Evolutionary conservation across 306 rosid species (phyloP).

Genomic region (Acacia melanoxylon): DNA sequence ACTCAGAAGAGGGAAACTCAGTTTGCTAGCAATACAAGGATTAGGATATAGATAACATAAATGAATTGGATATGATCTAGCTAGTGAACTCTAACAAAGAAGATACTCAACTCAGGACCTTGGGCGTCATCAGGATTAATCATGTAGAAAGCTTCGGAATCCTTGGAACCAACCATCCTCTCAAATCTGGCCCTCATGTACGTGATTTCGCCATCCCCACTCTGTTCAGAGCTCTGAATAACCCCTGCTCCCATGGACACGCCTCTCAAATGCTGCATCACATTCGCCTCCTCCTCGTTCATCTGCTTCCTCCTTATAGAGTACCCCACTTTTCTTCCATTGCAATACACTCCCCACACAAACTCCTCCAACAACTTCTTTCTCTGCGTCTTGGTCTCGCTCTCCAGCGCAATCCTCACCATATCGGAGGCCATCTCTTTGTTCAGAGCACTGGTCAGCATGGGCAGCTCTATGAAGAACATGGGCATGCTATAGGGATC

Average conservation of each 20-base stretch:
- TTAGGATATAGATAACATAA: neutral
- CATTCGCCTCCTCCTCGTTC: constrained; percentile 85
- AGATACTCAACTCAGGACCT: constrained; percentile 85
- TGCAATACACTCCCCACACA: constrained; percentile 92
- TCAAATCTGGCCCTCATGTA: constrained; percentile 88
- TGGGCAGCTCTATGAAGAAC: constrained; percentile 81
- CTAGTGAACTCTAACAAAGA: constrained; percentile 76
- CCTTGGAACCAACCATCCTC: constrained; percentile 85
- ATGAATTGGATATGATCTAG: constrained; percentile 16
- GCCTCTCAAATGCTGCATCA: constrained; percentile 89
- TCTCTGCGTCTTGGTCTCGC: constrained; percentile 73
- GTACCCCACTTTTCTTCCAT: constrained; percentile 86
- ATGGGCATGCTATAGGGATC: constrained; percentile 88
- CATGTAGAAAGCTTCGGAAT: constrained; percentile 86
- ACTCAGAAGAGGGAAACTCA: neutral
- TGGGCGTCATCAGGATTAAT: constrained; percentile 84
- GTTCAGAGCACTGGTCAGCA: constrained; percentile 66
- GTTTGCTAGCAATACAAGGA: neutral
- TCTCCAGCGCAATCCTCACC: constrained; percentile 88
- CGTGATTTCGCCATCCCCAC: constrained; percentile 74
- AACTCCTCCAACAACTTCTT: constrained; percentile 85
- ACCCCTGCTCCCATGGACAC: constrained; percentile 99
- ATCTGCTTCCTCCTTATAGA: constrained; percentile 75
- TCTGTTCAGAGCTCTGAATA: constrained; percentile 38
- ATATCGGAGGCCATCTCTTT: constrained; percentile 86